Percentiles rank a stretch among this genome's conserved stretches.
These are phyloP conservation scores for Colletotrichum cereale DNA, from an alignment of 2,329 filamentous ascomycete genomes.

Conservation along the genomic window DNA sequence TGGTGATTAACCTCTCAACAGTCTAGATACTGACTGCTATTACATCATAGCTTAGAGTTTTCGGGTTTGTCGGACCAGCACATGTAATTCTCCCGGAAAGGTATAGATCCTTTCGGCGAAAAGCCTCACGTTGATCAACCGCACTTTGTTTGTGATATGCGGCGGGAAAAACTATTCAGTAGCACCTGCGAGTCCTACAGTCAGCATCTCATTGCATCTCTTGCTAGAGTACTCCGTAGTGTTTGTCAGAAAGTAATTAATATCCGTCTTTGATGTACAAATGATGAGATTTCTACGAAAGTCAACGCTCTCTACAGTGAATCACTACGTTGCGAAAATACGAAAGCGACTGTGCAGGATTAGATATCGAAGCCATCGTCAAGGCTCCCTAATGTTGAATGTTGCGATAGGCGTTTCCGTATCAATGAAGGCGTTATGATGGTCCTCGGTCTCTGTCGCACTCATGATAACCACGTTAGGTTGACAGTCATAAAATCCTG, in stretches of 20 bases:
- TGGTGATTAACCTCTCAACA: constrained; percentile 23
- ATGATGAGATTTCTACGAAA: neutral
- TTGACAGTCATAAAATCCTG: neutral
- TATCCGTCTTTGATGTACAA: neutral
- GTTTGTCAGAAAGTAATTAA: neutral
- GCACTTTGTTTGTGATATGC: no score
- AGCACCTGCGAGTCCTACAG: neutral
- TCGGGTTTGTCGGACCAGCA: neutral
- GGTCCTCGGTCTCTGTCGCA: neutral
- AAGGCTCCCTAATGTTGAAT: neutral
- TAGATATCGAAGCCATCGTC: no score
- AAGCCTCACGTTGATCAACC: no score
- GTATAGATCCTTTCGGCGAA: neutral
- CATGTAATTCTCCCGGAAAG: neutral
- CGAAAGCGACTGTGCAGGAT: no score
- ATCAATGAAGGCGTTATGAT: neutral
- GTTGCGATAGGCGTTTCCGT: neutral
- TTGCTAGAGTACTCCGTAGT: neutral
- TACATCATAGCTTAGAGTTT: constrained; percentile 38
- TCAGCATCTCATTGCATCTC: neutral
- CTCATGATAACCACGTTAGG: no score
- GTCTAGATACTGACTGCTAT: constrained; percentile 5
- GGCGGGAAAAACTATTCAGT: no score
- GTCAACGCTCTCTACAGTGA: neutral
- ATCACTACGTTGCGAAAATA: neutral